Evolutionary conservation across 345 rosid species (phyloP), one percentile per base, ranked within the genome.

Genomic region (Linum tenue): DNA sequence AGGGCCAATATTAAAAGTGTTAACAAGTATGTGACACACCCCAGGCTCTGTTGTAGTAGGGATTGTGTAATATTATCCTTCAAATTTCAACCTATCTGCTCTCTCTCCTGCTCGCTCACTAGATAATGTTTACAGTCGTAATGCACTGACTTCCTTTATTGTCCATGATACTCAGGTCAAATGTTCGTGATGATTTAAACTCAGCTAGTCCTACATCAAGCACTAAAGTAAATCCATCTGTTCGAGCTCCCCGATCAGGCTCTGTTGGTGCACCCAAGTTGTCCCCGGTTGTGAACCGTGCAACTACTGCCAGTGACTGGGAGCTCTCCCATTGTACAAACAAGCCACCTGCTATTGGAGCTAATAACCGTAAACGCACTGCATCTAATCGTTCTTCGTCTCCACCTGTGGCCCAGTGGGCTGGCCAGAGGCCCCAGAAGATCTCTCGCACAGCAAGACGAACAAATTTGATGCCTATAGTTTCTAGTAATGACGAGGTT

Each of bases 391-490:
- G 70, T 62, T 84, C 97, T 68, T 85, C 97, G 61, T 85, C 97
- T 70, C 95, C 95, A 65, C 88, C 96, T 55, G 85, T 85, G 70
- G 85, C 90, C 67, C 85, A 85, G 66, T 91, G 96, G 95, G 84
- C 89, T 67, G 77, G 87, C 74, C 96, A 86, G 71, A 85, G 97
- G 72, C 96, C 88, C 53, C 92, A 79, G 75, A 94, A 94, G 83
- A 90, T 73, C 69, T 84, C 91, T n/a, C 89, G 97, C 61, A 75
- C 84, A 63, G 95, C 92, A 64, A 90, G 96, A 82, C 85, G 99
- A 73, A 83, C 92, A 53, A 90, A 80, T 74, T 70, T 88, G 68
- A 72, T 76, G 69, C 96, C 99, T 67, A 77, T 82, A 71, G 84
- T 78, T 85, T 77, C 94, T 43, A 86, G 76, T 70, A 81, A 81